Conservation (phyloP, 1,284 basidiomycete species). For the Psilocybe mexicana region DNA sequence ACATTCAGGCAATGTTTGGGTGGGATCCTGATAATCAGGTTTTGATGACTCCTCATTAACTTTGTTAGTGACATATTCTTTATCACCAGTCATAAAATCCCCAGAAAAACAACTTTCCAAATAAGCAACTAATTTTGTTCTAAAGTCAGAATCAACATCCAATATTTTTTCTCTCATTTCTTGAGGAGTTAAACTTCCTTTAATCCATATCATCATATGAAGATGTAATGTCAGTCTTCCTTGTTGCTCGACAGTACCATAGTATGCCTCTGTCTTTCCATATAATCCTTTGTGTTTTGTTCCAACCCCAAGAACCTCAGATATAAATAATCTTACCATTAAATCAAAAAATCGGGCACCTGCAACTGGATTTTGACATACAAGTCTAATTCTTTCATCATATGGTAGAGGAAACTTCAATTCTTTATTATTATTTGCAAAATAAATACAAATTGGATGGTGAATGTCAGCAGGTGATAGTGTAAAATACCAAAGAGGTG, state of each 20-base stretch:
- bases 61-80: background rate
- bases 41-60: background rate
- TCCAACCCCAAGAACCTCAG: constrained; percentile 20
- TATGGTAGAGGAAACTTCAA: constrained; percentile 16
- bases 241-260: constrained; percentile 39
- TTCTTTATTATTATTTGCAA: no score
- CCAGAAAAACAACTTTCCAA: constrained; percentile 8
- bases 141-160: constrained; percentile 20
- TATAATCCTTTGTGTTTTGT: constrained; percentile 16
- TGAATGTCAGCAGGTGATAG: no score
- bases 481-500: no score
- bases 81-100: constrained; percentile 14
- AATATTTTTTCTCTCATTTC: constrained; percentile 29
- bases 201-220: constrained; percentile 33
- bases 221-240: no score
- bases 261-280: constrained; percentile 28
- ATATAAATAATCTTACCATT: constrained; percentile 28
- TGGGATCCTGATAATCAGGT: constrained; percentile 10
- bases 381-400: constrained; percentile 12
- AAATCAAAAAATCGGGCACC: no score
- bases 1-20: constrained; percentile 8
- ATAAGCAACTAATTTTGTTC: constrained; percentile 20
- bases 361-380: no score
- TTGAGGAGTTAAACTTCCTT: constrained; percentile 24
- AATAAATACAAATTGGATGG: no score